Percentiles rank a stretch among this genome's conserved stretches.
These are phyloP conservation scores for Chrysoporthe deuterocubensis DNA, from an alignment of 2,329 filamentous ascomycete species.

Conservation along the genomic window DNA sequence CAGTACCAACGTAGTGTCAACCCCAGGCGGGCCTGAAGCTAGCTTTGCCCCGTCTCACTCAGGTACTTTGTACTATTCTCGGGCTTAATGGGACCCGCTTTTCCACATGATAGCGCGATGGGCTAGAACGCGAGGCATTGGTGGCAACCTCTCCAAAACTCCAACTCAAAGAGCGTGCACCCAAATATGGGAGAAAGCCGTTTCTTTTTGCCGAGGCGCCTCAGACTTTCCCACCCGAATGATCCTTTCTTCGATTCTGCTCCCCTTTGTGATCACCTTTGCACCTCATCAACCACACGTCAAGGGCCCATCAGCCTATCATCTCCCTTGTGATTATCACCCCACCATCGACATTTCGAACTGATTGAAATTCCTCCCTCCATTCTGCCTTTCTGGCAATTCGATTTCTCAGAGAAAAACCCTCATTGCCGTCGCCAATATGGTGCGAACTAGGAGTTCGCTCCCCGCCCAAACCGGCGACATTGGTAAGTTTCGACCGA, in stretches of 20 bases:
- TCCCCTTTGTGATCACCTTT: background rate
- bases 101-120: slow-evolving; percentile 17
- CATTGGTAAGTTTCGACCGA: slow-evolving; percentile 10
- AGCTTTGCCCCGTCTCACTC: background rate
- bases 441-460: slow-evolving; percentile 26
- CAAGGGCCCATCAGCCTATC: background rate
- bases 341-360: background rate
- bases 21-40: background rate
- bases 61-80: background rate
- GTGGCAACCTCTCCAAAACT: slow-evolving; percentile 16
- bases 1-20: background rate
- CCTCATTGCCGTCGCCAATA: background rate
- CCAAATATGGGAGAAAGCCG: background rate
- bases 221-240: background rate
- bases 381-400: background rate
- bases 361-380: background rate
- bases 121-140: slow-evolving; percentile 14
- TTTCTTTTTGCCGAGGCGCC: background rate
- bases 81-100: slow-evolving; percentile 11
- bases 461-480: slow-evolving; percentile 10
- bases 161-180: background rate
- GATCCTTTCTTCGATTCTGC: background rate
- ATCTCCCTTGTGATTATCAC: background rate
- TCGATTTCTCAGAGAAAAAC: background rate
- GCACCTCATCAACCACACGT: background rate